Evolutionary conservation across 257 asterid genomes (phyloP).

Genomic region (Scutellaria barbata): DNA sequence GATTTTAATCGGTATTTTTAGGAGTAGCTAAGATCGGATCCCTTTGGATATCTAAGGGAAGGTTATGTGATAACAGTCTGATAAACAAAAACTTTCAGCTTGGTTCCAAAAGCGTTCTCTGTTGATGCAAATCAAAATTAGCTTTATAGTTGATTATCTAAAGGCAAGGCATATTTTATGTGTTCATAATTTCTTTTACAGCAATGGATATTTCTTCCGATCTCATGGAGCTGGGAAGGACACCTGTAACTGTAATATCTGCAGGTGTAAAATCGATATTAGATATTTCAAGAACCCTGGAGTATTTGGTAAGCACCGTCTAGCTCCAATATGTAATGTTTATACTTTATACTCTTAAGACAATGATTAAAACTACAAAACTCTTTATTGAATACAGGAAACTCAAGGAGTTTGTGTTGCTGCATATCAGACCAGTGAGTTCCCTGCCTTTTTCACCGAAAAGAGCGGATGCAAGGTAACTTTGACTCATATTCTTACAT

Average conservation of each 20-base stretch:
- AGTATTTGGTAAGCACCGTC: constrained; percentile 69
- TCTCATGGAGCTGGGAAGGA: constrained; percentile 91
- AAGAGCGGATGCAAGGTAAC: constrained; percentile 84
- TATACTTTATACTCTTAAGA: neutral
- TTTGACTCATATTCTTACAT: constrained; percentile 6
- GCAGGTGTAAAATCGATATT: constrained; percentile 95
- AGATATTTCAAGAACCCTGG: constrained; percentile 90
- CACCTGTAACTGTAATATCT: constrained; percentile 85
- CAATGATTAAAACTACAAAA: neutral
- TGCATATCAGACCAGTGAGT: constrained; percentile 78
- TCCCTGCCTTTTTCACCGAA: constrained; percentile 94
- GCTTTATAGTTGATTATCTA: constrained; percentile 18
- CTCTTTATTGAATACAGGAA: constrained; percentile 60
- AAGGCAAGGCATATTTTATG: neutral
- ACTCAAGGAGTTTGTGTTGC: constrained; percentile 95
- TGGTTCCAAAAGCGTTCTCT: neutral
- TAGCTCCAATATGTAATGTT: constrained; percentile 19
- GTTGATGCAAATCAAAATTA: neutral
- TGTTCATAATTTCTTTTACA: constrained; percentile 40
- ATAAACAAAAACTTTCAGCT: neutral
- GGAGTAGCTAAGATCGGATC: neutral
- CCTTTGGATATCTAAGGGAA: neutral
- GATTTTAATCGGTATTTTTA: neutral
- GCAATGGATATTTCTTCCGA: constrained; percentile 98
- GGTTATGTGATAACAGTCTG: constrained; percentile 13